A percentile compares a stretch with the other conserved stretches of the same genome.
Conservation (phyloP, 1,284 basidiomycete genomes). For the Tranzscheliella williamsii region DNA sequence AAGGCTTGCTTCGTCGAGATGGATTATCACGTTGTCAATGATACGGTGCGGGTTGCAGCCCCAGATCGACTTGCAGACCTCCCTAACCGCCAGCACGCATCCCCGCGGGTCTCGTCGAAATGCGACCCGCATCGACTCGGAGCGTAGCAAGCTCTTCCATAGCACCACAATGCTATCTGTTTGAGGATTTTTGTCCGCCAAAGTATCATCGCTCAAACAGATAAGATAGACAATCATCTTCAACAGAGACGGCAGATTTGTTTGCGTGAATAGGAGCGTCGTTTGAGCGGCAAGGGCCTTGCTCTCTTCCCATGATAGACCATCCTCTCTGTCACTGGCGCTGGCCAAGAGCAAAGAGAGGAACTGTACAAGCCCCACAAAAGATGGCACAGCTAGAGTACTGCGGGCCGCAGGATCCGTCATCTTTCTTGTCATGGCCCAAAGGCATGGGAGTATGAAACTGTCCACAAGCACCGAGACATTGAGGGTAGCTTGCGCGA, state of each 20-base stretch:
- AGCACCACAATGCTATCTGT: slow-evolving; percentile 11
- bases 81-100: slow-evolving; percentile 15
- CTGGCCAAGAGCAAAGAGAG: neutral
- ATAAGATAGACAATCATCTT: slow-evolving; percentile 10
- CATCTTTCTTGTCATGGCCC: slow-evolving; percentile 7
- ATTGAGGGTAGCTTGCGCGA: slow-evolving; percentile 34
- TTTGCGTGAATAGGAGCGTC: slow-evolving; percentile 19
- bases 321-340: slow-evolving; percentile 1
- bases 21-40: slow-evolving; percentile 15
- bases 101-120: slow-evolving; percentile 22
- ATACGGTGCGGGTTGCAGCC: slow-evolving; percentile 17
- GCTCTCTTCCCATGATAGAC: slow-evolving; percentile 8
- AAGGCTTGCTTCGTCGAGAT: slow-evolving; percentile 24
- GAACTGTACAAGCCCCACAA: neutral
- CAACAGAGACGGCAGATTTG: slow-evolving; percentile 15
- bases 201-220: slow-evolving; percentile 13
- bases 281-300: slow-evolving; percentile 25
- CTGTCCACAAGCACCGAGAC: slow-evolving; percentile 24
- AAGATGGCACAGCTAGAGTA: neutral
- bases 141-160: slow-evolving; percentile 18
- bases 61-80: slow-evolving; percentile 32
- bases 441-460: slow-evolving; percentile 20
- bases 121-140: slow-evolving; percentile 23
- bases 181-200: slow-evolving; percentile 3
- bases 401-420: slow-evolving; percentile 27